These are phyloP conservation scores for Closterium sp. DNA, from an alignment of 139 green algal species.

Conservation along the genomic window DNA sequence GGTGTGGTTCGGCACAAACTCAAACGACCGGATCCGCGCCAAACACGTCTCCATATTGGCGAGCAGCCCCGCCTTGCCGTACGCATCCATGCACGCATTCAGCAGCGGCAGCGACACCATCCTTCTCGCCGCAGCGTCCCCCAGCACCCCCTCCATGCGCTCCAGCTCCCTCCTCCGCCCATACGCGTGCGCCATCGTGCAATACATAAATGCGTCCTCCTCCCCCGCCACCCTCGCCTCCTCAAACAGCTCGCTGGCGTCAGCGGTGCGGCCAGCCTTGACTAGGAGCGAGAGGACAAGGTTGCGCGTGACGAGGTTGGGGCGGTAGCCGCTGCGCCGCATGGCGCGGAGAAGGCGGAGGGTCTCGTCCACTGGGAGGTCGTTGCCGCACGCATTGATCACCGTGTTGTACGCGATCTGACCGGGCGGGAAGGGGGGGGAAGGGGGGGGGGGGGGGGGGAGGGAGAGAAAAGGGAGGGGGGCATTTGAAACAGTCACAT, in stretches of 20 bases:
- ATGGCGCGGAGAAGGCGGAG: constrained; percentile 1
- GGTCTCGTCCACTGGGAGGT: constrained; percentile 4
- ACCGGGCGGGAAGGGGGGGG: not conserved
- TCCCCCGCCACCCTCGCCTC: not conserved
- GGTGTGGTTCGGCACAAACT: not conserved
- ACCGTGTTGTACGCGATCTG: constrained; percentile 22
- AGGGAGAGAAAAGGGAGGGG: not conserved
- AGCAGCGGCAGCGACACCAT: not conserved
- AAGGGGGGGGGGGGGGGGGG: too few species aligned
- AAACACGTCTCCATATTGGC: not conserved
- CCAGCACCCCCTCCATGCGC: not conserved
- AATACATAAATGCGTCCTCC: constrained; percentile 6
- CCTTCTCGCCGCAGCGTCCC: not conserved
- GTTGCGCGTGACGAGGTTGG: constrained; percentile 7
- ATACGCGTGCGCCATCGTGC: not conserved
- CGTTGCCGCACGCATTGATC: constrained; percentile 22
- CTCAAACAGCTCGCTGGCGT: not conserved
- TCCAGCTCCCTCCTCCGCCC: not conserved
- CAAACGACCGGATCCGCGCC: not conserved
- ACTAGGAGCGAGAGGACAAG: not conserved
- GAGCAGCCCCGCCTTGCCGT: not conserved
- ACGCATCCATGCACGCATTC: constrained; percentile 7
- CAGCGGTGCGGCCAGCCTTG: not conserved
- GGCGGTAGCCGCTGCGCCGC: not conserved
- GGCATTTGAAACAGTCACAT: not conserved